These are phyloP conservation scores for Candida rishiriensis DNA, from an alignment of 805 yeast genomes.

Conservation along the genomic window DNA sequence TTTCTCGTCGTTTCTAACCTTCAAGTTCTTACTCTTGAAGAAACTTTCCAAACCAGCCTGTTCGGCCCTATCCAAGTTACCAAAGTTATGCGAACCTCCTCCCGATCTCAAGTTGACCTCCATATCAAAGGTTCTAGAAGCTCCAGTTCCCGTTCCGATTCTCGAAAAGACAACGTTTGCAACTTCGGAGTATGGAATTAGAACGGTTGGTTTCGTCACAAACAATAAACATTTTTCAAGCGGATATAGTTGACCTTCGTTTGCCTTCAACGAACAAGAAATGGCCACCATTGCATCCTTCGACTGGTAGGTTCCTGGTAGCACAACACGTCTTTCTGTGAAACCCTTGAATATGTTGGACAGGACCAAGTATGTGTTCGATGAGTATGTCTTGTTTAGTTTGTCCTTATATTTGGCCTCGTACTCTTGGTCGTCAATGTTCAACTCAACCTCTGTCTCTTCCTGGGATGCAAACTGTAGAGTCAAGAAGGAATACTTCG, in stretches of 20 bases:
- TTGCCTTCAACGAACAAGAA: conserved; percentile 88
- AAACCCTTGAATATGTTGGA: conserved; percentile 87
- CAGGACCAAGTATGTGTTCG: conserved; percentile 80
- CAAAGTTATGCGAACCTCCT: conserved; percentile 72
- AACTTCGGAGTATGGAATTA: conserved; percentile 83
- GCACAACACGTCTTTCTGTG: conserved; percentile 77
- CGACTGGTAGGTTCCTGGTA: conserved; percentile 79
- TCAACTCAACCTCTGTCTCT: conserved; percentile 84
- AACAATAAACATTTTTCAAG: conserved; percentile 87
- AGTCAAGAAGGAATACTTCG: conserved; percentile 88
- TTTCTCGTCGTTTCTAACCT: conserved; percentile 83
- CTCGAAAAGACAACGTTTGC: conserved; percentile 77
- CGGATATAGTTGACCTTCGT: conserved; percentile 92
- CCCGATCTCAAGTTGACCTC: conserved; percentile 68
- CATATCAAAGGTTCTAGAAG: conserved; percentile 89
- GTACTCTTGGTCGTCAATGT: conserved; percentile 78
- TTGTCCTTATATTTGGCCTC: conserved; percentile 70
- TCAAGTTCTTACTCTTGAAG: conserved; percentile 70
- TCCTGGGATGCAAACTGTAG: conserved; percentile 88
- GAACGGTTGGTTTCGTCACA: conserved; percentile 90
- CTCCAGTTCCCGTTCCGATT: conserved; percentile 71
- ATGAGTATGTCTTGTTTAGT: conserved; percentile 64
- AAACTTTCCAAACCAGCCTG: conserved; percentile 73
- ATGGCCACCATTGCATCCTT: conserved; percentile 80
- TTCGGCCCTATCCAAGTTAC: conserved; percentile 86